Conservation (phyloP, 768 basidiomycete genomes). For the Phanerochaete carnosa region DNA sequence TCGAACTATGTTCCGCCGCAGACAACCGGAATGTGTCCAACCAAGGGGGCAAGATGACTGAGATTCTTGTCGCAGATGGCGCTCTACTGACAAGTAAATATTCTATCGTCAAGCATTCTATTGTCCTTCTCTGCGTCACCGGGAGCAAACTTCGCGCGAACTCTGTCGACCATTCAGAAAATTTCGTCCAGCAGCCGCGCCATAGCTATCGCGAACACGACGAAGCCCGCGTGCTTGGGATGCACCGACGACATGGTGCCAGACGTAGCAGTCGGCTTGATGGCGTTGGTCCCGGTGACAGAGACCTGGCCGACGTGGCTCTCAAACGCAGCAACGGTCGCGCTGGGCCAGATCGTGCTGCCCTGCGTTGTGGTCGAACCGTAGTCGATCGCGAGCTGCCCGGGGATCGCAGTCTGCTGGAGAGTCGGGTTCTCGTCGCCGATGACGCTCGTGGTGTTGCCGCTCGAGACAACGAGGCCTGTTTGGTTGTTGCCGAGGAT, state of each 20-base stretch:
- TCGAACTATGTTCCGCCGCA: too few species aligned
- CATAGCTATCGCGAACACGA: neutral
- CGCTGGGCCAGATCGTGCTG: conserved; percentile 24
- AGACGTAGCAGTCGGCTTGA: neutral
- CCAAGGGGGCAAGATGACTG: too few species aligned
- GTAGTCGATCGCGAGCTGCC: conserved; percentile 53
- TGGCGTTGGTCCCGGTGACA: neutral
- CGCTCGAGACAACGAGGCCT: conserved; percentile 44
- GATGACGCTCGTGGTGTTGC: conserved; percentile 30
- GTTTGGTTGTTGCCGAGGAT: conserved; percentile 59
- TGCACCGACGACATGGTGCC: neutral
- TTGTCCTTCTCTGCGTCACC: too few species aligned
- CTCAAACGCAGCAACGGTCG: conserved; percentile 31
- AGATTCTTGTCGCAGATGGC: too few species aligned
- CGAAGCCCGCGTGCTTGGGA: neutral
- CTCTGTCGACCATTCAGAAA: neutral
- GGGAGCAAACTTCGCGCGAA: too few species aligned
- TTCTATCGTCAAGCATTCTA: too few species aligned
- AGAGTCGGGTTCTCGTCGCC: conserved; percentile 53
- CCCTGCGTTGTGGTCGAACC: conserved; percentile 34
- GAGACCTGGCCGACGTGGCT: conserved; percentile 3
- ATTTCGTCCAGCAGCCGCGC: neutral
- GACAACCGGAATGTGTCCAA: too few species aligned
- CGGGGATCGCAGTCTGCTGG: conserved; percentile 44
- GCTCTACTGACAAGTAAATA: too few species aligned